A percentile compares a stretch with the other conserved stretches of the same genome.
These are phyloP conservation scores for Suhomyces chickasaworum DNA, from an alignment of 1,139 yeast species.

Conservation along the genomic window DNA sequence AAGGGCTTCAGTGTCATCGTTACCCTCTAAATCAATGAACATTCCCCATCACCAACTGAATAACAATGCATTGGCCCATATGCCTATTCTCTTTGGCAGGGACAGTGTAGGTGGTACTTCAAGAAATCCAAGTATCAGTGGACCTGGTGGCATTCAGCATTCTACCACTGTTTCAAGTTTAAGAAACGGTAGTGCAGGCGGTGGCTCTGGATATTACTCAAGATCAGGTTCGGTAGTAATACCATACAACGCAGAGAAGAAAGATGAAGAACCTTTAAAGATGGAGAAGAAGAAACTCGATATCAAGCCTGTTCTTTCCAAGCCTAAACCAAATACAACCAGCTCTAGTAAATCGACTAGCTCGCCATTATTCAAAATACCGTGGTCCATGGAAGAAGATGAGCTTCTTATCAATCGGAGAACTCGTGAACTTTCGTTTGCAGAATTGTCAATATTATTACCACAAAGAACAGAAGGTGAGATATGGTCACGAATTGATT, in stretches of 20 bases:
- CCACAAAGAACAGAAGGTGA: slow-evolving; percentile 78
- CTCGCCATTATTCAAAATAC: slow-evolving; percentile 39
- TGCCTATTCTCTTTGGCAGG: slow-evolving; percentile 48
- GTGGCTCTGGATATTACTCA: slow-evolving; percentile 38
- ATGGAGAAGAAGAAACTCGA: slow-evolving; percentile 20
- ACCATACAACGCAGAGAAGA: slow-evolving; percentile 38
- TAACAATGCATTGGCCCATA: slow-evolving; percentile 44
- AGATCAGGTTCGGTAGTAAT: slow-evolving; percentile 51
- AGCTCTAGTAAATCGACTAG: slow-evolving; percentile 6
- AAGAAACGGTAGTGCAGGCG: slow-evolving; percentile 41
- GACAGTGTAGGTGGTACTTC: slow-evolving; percentile 47
- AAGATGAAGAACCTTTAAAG: slow-evolving; percentile 29
- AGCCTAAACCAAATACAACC: slow-evolving; percentile 1
- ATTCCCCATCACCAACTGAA: slow-evolving; percentile 52
- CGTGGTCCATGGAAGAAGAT: slow-evolving; percentile 72
- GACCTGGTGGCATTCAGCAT: slow-evolving; percentile 34
- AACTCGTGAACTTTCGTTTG: slow-evolving; percentile 62
- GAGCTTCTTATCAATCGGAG: slow-evolving; percentile 61
- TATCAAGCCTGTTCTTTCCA: slow-evolving; percentile 12
- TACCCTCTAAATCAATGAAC: slow-evolving; percentile 52
- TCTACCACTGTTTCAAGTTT: slow-evolving; percentile 43
- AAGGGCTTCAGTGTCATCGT: slow-evolving; percentile 46
- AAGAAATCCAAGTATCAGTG: slow-evolving; percentile 44
- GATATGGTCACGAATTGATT: slow-evolving; percentile 62
- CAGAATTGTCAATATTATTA: slow-evolving; percentile 71